Base-by-base conservation (phyloP, 768 basidiomycete genomes). In the Boletus pseudopeckii region DNA sequence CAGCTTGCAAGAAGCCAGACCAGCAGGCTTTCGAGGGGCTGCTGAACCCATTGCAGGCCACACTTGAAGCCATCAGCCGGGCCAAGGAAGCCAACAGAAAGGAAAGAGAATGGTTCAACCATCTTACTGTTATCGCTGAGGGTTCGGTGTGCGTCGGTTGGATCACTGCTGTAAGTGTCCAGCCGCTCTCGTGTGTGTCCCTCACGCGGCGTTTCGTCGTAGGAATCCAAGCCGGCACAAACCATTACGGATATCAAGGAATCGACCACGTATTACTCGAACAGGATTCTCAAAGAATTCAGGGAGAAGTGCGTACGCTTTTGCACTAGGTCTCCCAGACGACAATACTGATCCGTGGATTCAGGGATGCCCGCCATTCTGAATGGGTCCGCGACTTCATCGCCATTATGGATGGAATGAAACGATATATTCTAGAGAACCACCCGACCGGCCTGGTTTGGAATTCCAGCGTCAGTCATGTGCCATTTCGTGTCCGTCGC, bases 221-320 rank as follows among this genome's bases (percentile, higher is more conserved):
- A 80, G 77, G 77, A 91, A 74, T 80, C 84, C 7, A 92, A 90
- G 66, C 96, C 96, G 1, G 90, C 79, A 5, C 82, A 88, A 24
- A 87, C 80, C 58, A 76, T 98, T n/a, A 75, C 71, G 17, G 91
- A 94, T 45, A 81, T 88, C 70, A 95, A 90, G 71, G 93, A 98
- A 24, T 82, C 90, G 4, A 82, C 87, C 11, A 79, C 83, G 64
- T 99, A 92, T 74, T 98, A 92, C 69, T 86, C 85, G 2, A 92
- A 97, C 71, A 84, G 86, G 54, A 80, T 98, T 43, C 85, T 93
- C 71, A 92, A 93, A 71, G 92, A 95, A 58, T 92, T 81, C 78
- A 98, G 92, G 70, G 90, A 92, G 7, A 92, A 91, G 96, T 93
- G 55, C 53, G 88, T 66, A 3, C 57, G 13, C 36, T 41, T 41